phyloP scores from a whole-genome alignment of 2,329 filamentous ascomycete species.

The Ustulina deusta region DNA sequence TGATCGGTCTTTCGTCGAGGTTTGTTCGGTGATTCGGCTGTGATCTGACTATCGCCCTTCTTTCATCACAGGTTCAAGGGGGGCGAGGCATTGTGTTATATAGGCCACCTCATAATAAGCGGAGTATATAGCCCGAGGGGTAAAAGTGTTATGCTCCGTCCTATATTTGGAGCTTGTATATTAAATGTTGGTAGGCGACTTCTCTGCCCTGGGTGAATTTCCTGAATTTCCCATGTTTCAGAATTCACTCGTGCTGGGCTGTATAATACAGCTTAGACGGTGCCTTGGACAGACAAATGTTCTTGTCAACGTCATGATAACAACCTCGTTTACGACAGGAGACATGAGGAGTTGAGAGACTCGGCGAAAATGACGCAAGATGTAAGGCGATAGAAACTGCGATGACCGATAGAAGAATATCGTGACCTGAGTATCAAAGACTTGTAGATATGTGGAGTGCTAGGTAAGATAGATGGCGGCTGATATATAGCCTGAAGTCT shows the following conservation, averaged over 20 bases:
- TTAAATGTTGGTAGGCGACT: slow-evolving; percentile 9
- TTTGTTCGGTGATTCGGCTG: slow-evolving; percentile 3
- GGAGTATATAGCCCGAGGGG: slow-evolving; percentile 31
- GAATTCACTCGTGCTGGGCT: not conserved
- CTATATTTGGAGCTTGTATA: slow-evolving; percentile 24
- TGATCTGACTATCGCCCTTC: not conserved
- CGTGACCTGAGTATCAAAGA: not conserved
- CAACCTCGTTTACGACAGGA: not conserved
- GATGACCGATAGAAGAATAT: not conserved
- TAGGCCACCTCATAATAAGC: slow-evolving; percentile 17
- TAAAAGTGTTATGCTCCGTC: slow-evolving; percentile 33
- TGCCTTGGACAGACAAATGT: not conserved
- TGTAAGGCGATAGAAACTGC: not conserved
- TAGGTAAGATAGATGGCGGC: slow-evolving; percentile 23
- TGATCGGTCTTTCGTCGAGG: slow-evolving; percentile 33
- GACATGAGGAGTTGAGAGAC: not conserved
- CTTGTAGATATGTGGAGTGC: slow-evolving; percentile 14
- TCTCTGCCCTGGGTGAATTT: not conserved
- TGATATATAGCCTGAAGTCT: slow-evolving; percentile 37
- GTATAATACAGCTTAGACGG: not conserved
- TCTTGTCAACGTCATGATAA: too few species aligned
- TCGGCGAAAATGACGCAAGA: not conserved
- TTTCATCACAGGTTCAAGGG: not conserved
- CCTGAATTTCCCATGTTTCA: not conserved
- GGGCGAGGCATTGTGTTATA: slow-evolving; percentile 17